A percentile compares a stretch with the other conserved stretches of the same genome.
Conservation (phyloP, 2,329 filamentous ascomycete species). For the Epichloe glyceriae region DNA sequence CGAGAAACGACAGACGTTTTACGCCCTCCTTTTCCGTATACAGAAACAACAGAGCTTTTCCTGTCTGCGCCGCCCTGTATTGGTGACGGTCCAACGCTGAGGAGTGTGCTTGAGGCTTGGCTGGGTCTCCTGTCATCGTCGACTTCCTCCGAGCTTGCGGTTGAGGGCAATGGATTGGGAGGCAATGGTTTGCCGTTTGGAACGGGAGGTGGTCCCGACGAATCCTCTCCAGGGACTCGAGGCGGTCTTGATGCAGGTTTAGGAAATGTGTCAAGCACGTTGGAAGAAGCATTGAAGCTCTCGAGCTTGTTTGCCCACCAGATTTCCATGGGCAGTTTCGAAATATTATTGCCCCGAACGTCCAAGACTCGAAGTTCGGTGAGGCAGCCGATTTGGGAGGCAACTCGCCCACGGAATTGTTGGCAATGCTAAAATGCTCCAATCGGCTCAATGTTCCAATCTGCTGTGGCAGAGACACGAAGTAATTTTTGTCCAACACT, state of each 20-base stretch:
- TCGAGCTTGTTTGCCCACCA: conserved; percentile 91
- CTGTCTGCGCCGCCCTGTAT: conserved; percentile 46
- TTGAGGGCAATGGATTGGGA: conserved; percentile 36
- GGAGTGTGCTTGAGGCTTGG: conserved; percentile 62
- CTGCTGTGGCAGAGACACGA: conserved; percentile 75
- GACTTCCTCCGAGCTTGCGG: conserved; percentile 68
- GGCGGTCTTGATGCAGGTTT: conserved; percentile 65
- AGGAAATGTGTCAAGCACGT: conserved; percentile 80
- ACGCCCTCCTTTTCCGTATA: conserved; percentile 64
- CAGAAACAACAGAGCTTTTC: conserved; percentile 75
- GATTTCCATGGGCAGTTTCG: conserved; percentile 78
- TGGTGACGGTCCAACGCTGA: conserved; percentile 66
- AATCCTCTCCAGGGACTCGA: conserved; percentile 42
- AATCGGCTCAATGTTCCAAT: conserved; percentile 73
- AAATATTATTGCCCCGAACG: conserved; percentile 85
- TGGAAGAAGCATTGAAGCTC: conserved; percentile 88
- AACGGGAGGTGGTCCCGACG: conserved; percentile 19
- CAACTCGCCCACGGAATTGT: conserved; percentile 75
- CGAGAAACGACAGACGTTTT: conserved; percentile 76
- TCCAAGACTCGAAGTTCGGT: conserved; percentile 76
- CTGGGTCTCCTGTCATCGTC: conserved; percentile 62
- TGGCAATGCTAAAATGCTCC: conserved; percentile 86
- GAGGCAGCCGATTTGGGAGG: conserved; percentile 79
- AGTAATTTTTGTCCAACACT: conserved; percentile 88
- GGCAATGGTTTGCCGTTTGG: conserved; percentile 28